phyloP scores from a whole-genome alignment of 768 basidiomycete species.

The Paxillus rubicundulus region DNA sequence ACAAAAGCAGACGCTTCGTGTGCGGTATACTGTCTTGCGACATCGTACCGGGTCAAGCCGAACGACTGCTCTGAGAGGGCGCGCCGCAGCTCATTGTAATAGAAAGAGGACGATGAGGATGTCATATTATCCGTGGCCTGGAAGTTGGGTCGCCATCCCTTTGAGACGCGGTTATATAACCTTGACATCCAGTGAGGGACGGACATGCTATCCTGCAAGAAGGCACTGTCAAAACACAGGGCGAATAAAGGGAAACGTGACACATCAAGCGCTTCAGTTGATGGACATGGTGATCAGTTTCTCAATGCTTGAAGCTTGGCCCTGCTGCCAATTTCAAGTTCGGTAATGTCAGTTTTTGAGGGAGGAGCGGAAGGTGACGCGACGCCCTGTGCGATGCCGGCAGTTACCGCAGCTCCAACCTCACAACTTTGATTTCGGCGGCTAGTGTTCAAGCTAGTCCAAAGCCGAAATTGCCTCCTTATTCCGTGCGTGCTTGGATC shows the following conservation, averaged over 20 bases:
- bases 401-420: too few species aligned
- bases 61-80: constrained; percentile 60
- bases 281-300: constrained; percentile 20
- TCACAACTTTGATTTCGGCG: too few species aligned
- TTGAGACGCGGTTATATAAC: constrained; percentile 27
- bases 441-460: too few species aligned
- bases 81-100: constrained; percentile 47
- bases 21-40: constrained; percentile 35
- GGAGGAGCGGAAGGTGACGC: neutral
- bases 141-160: constrained; percentile 19
- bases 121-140: constrained; percentile 13
- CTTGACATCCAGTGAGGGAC: constrained; percentile 24
- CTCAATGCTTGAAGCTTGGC: constrained; percentile 23
- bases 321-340: constrained; percentile 27
- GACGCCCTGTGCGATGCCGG: neutral
- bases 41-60: constrained; percentile 47
- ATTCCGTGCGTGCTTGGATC: too few species aligned
- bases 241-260: constrained; percentile 12
- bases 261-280: constrained; percentile 15
- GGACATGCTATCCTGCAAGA: constrained; percentile 21
- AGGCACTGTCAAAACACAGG: constrained; percentile 14
- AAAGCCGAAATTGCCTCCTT: too few species aligned
- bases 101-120: constrained; percentile 25
- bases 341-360: constrained; percentile 7
- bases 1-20: constrained; percentile 54